phyloP scores from a whole-genome alignment of 2,329 filamentous ascomycete species.

The Fusarium papillatum region DNA sequence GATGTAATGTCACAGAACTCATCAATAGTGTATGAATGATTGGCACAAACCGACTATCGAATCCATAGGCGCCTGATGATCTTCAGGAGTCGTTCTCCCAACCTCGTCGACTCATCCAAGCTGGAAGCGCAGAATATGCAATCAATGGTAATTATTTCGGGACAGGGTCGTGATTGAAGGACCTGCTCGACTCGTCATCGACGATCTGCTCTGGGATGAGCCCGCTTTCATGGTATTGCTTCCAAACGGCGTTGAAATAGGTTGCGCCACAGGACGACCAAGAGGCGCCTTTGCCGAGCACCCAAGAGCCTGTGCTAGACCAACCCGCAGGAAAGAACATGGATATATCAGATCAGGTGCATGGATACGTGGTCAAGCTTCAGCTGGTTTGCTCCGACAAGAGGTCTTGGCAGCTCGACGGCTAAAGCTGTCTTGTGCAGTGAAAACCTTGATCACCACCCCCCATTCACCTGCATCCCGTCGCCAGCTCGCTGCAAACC shows the following conservation, averaged over 20 bases:
- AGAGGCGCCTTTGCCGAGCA: constrained; percentile 34
- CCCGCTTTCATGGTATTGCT: constrained; percentile 19
- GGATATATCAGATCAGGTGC: constrained; percentile 21
- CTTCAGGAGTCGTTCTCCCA: constrained; percentile 10
- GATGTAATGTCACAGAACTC: constrained; percentile 30
- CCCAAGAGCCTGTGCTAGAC: constrained; percentile 17
- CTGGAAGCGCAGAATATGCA: neutral
- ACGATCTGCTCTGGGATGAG: constrained; percentile 31
- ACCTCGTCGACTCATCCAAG: constrained; percentile 7
- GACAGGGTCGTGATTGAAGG: constrained; percentile 26
- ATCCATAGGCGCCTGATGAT: constrained; percentile 12
- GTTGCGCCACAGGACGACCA: constrained; percentile 31
- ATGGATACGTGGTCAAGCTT: constrained; percentile 29
- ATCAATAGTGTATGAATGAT: constrained; percentile 15
- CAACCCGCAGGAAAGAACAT: constrained; percentile 3
- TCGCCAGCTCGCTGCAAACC: constrained; percentile 13
- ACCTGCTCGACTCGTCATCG: constrained; percentile 24
- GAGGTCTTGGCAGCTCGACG: constrained; percentile 7
- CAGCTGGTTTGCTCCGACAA: constrained; percentile 2
- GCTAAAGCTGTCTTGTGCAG: constrained; percentile 1
- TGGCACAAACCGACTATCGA: constrained; percentile 14
- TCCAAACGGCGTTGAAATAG: constrained; percentile 22
- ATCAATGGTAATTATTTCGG: constrained; percentile 14
- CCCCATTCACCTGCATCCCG: constrained; percentile 12
- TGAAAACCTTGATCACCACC: constrained; percentile 25